These are phyloP conservation scores for Aspergillus hortae DNA, from an alignment of 2,329 filamentous ascomycete species.

Conservation along the genomic window DNA sequence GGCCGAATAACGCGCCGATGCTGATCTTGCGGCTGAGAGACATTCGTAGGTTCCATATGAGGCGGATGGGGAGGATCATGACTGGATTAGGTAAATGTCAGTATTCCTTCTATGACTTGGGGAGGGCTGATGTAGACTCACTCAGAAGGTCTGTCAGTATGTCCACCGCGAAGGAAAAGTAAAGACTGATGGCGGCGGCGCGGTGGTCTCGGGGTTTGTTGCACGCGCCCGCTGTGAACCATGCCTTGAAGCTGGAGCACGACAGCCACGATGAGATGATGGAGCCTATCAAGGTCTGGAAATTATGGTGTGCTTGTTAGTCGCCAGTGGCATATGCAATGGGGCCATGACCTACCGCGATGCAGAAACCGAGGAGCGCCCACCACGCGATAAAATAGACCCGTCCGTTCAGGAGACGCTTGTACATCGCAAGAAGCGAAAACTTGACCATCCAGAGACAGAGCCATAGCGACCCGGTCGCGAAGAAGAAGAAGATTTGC, in stretches of 20 bases:
- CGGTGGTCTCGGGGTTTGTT: constrained; percentile 23
- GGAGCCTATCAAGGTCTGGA: constrained; percentile 35
- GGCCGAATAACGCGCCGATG: constrained; percentile 25
- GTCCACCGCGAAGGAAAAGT: constrained; percentile 34
- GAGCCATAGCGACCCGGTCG: constrained; percentile 37
- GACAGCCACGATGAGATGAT: constrained; percentile 34
- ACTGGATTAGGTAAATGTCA: constrained; percentile 18
- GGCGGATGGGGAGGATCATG: constrained; percentile 35
- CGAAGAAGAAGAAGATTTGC: constrained; percentile 38
- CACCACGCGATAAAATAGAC: constrained; percentile 32
- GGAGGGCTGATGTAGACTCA: constrained; percentile 8
- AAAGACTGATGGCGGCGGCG: constrained; percentile 32
- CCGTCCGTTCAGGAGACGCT: constrained; percentile 32
- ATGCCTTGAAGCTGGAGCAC: constrained; percentile 33
- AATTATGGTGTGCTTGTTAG: background rate
- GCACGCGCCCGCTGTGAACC: constrained; percentile 31
- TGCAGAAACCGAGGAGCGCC: constrained; percentile 31
- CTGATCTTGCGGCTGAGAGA: constrained; percentile 30
- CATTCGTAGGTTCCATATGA: constrained; percentile 37
- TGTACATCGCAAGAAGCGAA: constrained; percentile 39
- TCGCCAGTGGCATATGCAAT: background rate
- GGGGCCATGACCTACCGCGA: constrained; percentile 24
- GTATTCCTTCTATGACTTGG: background rate
- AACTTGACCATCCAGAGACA: constrained; percentile 42
- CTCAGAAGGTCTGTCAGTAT: constrained; percentile 35